Percentiles rank a stretch among this genome's conserved stretches.
These are phyloP conservation scores for Aspergillus incahuasiensis DNA, from an alignment of 495 filamentous ascomycete genomes.

Conservation along the genomic window DNA sequence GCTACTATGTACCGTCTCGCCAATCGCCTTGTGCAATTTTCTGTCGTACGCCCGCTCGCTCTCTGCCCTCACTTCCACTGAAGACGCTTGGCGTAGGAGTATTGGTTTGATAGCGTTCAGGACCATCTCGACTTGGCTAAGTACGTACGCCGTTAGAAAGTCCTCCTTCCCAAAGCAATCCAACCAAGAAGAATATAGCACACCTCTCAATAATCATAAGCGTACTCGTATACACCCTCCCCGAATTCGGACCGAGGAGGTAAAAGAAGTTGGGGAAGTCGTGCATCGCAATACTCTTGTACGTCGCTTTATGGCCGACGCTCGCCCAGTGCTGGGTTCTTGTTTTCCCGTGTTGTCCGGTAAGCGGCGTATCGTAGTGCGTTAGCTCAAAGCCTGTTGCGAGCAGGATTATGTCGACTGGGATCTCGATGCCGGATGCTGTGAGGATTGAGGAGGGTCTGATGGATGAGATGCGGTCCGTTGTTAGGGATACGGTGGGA, in stretches of 20 bases:
- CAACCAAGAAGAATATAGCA: neutral
- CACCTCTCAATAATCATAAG: slow-evolving; percentile 27
- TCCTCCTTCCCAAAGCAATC: too few relatives aligned
- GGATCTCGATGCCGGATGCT: neutral
- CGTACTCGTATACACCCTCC: slow-evolving; percentile 14
- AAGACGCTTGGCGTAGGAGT: slow-evolving; percentile 5
- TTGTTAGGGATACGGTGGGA: slow-evolving; percentile 2
- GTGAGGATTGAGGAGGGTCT: neutral
- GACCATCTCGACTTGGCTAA: slow-evolving; percentile 12
- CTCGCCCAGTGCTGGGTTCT: slow-evolving; percentile 10
- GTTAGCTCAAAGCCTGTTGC: slow-evolving; percentile 15
- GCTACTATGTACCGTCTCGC: slow-evolving; percentile 12
- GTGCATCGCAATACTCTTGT: slow-evolving; percentile 15
- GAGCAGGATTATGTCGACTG: neutral
- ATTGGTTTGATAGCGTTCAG: slow-evolving; percentile 11
- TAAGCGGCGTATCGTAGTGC: slow-evolving; percentile 4
- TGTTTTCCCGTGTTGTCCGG: neutral
- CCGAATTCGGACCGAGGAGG: slow-evolving; percentile 11
- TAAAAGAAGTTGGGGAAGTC: slow-evolving; percentile 16
- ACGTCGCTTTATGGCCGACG: slow-evolving; percentile 10
- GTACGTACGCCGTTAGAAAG: too few relatives aligned
- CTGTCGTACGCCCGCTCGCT: slow-evolving; percentile 10
- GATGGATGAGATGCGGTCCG: slow-evolving; percentile 1
- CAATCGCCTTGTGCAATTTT: slow-evolving; percentile 5
- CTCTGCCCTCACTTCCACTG: slow-evolving; percentile 11